Evolutionary conservation across 768 basidiomycete genomes (phyloP).

Genomic region (Leccinum variicolor): DNA sequence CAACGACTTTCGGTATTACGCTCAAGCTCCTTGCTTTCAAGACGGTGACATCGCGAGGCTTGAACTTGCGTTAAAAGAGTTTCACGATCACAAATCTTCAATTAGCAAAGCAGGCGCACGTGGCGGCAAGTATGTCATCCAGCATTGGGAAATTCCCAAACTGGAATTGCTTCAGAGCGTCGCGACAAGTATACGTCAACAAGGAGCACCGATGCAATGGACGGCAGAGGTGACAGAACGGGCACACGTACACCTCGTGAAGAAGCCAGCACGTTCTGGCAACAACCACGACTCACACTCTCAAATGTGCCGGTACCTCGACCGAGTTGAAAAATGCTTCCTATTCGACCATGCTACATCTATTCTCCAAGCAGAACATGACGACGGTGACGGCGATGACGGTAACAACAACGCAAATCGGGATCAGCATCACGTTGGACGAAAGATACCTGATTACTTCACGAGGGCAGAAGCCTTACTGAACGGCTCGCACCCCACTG

Average conservation of each 20-base stretch:
- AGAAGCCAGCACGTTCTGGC: background rate
- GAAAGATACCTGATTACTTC: too few relatives aligned
- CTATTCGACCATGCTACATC: background rate
- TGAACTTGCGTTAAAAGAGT: too few relatives aligned
- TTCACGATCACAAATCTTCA: too few relatives aligned
- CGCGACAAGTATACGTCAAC: background rate
- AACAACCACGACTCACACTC: background rate
- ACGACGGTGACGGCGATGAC: background rate
- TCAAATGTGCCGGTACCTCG: background rate
- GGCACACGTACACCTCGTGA: background rate
- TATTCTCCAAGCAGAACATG: background rate
- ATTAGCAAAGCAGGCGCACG: too few relatives aligned
- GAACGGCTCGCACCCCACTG: too few relatives aligned
- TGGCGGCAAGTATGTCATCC: background rate
- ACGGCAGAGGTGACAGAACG: background rate
- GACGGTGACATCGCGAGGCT: too few relatives aligned
- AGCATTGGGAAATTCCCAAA: background rate
- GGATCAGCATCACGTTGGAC: too few relatives aligned
- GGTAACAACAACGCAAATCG: too few relatives aligned
- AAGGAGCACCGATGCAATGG: background rate
- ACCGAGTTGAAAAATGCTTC: background rate
- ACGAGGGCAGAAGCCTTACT: too few relatives aligned
- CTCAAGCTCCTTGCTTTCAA: too few relatives aligned
- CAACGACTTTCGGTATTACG: too few relatives aligned
- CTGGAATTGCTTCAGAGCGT: background rate